Base-by-base conservation (phyloP, 129 eudicot species). In the Centrapalus pauciflorus region DNA sequence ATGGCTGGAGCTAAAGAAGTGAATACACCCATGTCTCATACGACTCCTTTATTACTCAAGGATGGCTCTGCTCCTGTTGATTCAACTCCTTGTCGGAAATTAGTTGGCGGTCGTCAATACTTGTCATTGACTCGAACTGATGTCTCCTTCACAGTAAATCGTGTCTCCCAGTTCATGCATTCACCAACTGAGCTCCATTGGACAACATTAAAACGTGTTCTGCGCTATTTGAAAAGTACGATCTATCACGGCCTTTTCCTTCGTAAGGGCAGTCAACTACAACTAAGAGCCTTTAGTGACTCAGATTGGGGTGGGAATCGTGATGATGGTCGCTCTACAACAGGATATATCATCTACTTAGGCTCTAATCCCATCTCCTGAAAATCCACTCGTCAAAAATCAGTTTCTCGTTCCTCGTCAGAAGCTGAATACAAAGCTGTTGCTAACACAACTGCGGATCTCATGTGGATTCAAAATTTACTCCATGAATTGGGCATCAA, bases 341-440 rank as follows among this genome's bases (percentile, higher is more conserved):
- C 54, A 5, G 54, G 54, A 3, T 61, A 13, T 8, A 21, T 34
- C 1, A 17, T 37, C 8, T 61, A 26, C 37, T 30, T 19, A 4
- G 67, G 50, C 30, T 7, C 49, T 19, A 61, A 58, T 58, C 64
- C 54, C n/a, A n/a, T n/a, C n/a, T n/a, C n/a, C n/a, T n/a, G n/a
- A n/a, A n/a, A n/a, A n/a, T n/a, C n/a, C n/a, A n/a, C n/a, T n/a
- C n/a, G n/a, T n/a, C n/a, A n/a, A n/a, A n/a, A n/a, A n/a, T n/a
- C n/a, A n/a, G n/a, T n/a, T n/a, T n/a, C n/a, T n/a, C n/a, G n/a
- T n/a, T n/a, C n/a, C n/a, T 46, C 54, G 4, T 13, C 54, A 10
- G 54, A 46, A n/a, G 54, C 54, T 3, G 54, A 46, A 46, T 46
- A 46, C 54, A 46, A 3, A 10, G 54, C 14, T 1, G 12, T 46